phyloP scores from a whole-genome alignment of 495 filamentous ascomycete genomes.

The Annulohypoxylon maeteangense region DNA sequence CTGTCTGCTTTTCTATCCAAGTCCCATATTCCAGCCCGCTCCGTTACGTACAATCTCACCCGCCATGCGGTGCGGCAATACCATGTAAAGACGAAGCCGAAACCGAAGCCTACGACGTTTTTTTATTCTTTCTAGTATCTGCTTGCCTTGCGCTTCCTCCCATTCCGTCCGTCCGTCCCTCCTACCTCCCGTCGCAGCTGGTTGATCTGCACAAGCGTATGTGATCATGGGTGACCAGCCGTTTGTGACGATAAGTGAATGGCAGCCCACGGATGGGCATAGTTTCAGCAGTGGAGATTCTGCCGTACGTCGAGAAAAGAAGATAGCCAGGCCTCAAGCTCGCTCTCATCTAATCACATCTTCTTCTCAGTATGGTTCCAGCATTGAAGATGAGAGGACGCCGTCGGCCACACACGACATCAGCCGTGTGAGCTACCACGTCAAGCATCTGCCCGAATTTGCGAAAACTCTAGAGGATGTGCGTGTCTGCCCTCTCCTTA shows the following conservation, averaged over 20 bases:
- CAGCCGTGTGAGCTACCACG: slow-evolving; percentile 63
- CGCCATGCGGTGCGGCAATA: slow-evolving; percentile 32
- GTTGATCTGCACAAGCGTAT: slow-evolving; percentile 42
- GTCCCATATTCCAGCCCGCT: slow-evolving; percentile 4
- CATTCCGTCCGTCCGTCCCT: background rate
- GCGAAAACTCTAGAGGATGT: slow-evolving; percentile 61
- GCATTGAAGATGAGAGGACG: slow-evolving; percentile 50
- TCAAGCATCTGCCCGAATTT: slow-evolving; percentile 61
- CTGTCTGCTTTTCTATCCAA: background rate
- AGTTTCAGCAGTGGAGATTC: slow-evolving; percentile 60
- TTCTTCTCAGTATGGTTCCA: slow-evolving; percentile 57
- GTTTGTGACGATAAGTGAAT: slow-evolving; percentile 58
- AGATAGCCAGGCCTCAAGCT: slow-evolving; percentile 43
- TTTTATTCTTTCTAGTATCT: slow-evolving; percentile 19
- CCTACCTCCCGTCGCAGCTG: slow-evolving; percentile 14
- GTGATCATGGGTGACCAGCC: slow-evolving; percentile 50
- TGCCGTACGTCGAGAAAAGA: slow-evolving; percentile 53
- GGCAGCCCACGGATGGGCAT: slow-evolving; percentile 53
- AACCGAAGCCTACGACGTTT: slow-evolving; percentile 19
- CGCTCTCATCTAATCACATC: slow-evolving; percentile 37
- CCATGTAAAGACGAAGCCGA: slow-evolving; percentile 32
- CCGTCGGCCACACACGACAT: slow-evolving; percentile 61
- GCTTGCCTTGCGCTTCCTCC: slow-evolving; percentile 12
- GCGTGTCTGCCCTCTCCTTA: slow-evolving; percentile 35
- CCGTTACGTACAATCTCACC: slow-evolving; percentile 21